These are phyloP conservation scores for Suillus bovinus DNA, from an alignment of 768 basidiomycete species.

Conservation along the genomic window DNA sequence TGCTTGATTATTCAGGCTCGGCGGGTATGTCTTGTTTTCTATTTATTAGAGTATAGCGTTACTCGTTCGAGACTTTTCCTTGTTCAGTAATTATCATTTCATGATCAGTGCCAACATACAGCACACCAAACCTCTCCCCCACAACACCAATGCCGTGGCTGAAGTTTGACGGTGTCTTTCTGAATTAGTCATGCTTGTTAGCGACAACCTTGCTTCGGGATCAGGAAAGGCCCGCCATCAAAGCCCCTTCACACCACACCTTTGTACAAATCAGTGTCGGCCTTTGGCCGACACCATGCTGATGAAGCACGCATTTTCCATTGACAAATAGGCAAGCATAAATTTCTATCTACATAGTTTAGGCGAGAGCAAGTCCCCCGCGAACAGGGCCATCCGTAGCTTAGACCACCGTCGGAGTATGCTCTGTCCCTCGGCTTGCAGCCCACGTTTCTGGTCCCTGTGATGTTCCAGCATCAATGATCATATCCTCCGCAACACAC, in stretches of 20 bases:
- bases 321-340: too few species aligned
- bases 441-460: slow-evolving; percentile 35
- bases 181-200: background rate
- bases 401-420: slow-evolving; percentile 23
- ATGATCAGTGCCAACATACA: background rate
- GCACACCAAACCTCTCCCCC: background rate
- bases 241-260: too few species aligned
- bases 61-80: background rate
- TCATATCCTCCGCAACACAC: background rate
- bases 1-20: too few species aligned
- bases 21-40: background rate
- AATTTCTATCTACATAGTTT: too few species aligned
- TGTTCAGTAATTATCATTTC: background rate
- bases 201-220: background rate
- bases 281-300: too few species aligned
- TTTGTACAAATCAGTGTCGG: too few species aligned
- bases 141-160: background rate
- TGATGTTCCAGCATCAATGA: background rate
- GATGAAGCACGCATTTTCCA: too few species aligned
- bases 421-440: slow-evolving; percentile 32
- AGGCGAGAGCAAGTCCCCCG: too few species aligned
- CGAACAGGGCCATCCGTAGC: too few species aligned
- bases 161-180: background rate
- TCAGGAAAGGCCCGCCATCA: too few species aligned
- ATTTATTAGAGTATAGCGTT: background rate